Conservation (phyloP, 1,284 basidiomycete genomes). For the Rhodotorula sp. region DNA sequence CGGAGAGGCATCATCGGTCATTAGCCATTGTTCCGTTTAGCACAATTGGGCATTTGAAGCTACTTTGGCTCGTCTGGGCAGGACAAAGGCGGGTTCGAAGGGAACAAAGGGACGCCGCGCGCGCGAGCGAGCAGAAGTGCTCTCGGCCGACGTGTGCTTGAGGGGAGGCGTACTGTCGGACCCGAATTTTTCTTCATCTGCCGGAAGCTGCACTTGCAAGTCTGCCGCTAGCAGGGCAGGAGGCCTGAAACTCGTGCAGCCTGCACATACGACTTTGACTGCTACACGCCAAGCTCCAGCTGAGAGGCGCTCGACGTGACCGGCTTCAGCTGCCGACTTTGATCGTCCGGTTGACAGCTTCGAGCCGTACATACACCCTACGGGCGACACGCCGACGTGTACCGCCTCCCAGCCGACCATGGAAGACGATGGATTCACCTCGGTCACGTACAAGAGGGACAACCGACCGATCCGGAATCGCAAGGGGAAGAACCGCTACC, state of each 20-base stretch:
- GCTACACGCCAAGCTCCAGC: not conserved
- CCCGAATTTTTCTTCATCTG: not conserved
- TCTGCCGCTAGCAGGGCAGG: too few species aligned
- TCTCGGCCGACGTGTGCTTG: not conserved
- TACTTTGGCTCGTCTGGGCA: not conserved
- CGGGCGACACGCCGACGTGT: too few species aligned
- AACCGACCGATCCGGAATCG: constrained; percentile 19
- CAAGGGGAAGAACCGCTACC: constrained; percentile 23
- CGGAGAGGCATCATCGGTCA: not conserved
- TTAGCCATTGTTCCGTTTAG: too few species aligned
- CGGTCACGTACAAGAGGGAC: constrained; percentile 34
- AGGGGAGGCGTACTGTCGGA: not conserved
- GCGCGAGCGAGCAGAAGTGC: not conserved
- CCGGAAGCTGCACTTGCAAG: not conserved
- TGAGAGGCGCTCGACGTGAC: not conserved
- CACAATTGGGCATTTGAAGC: too few species aligned
- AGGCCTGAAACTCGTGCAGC: not conserved
- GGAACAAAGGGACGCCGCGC: not conserved
- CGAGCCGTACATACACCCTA: too few species aligned
- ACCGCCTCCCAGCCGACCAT: not conserved
- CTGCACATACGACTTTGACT: not conserved
- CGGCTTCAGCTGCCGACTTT: too few species aligned
- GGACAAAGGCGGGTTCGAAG: not conserved
- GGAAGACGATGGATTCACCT: constrained; percentile 25
- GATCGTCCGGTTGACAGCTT: too few species aligned